Percentiles rank a stretch among this genome's conserved stretches.
Conservation (phyloP, 2,329 filamentous ascomycete species). For the Neurospora sp. region DNA sequence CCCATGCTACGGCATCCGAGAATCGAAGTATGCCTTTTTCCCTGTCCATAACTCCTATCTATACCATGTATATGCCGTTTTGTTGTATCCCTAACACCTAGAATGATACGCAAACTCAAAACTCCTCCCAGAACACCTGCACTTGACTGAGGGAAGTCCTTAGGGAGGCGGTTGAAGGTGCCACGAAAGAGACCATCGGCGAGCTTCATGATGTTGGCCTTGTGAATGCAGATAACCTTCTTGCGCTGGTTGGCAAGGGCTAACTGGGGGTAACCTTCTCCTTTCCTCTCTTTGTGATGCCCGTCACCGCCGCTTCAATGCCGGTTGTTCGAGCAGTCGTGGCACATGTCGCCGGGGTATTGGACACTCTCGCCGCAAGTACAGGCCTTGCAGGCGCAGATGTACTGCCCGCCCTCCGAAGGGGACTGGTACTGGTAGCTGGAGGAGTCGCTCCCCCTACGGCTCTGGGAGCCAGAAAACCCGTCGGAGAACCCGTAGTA, state of each 20-base stretch:
- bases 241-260: no score
- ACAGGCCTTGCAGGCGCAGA: constrained; percentile 10
- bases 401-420: not conserved
- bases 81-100: not conserved
- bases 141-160: constrained; percentile 94
- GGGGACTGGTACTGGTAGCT: not conserved
- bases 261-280: no score
- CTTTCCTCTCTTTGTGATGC: not conserved
- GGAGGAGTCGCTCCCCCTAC: not conserved
- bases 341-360: constrained; percentile 10
- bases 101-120: not conserved
- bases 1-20: not conserved
- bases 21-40: not conserved
- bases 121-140: constrained; percentile 30
- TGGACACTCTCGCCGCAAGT: constrained; percentile 9
- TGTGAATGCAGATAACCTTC: constrained; percentile 99
- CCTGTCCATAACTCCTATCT: not conserved
- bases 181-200: constrained; percentile 97
- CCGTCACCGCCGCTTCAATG: not conserved
- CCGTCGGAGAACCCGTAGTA: not conserved
- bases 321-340: not conserved
- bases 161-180: constrained; percentile 86
- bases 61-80: not conserved
- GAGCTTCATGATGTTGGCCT: constrained; percentile 99
- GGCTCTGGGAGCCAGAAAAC: not conserved